A percentile compares a stretch with the other conserved stretches of the same genome.
phyloP scores from a whole-genome alignment of 495 filamentous ascomycete genomes.

The Hypomontagnella submonticulosa region DNA sequence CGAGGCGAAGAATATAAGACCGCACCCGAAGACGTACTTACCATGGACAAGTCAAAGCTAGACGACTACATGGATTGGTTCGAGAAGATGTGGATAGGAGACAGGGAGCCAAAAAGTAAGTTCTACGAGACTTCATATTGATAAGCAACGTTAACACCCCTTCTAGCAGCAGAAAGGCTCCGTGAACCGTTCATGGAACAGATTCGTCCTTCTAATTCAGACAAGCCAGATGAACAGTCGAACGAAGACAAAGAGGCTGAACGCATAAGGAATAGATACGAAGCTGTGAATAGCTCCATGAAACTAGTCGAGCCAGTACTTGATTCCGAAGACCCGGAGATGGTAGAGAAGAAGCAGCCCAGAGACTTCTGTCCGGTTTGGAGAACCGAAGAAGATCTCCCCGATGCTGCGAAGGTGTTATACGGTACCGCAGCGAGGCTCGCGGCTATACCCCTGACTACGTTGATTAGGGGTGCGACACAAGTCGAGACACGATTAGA shows the following conservation, averaged over 20 bases:
- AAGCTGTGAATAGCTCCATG: constrained; percentile 22
- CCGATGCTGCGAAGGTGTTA: constrained; percentile 63
- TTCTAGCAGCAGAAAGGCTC: constrained; percentile 30
- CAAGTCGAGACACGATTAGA: constrained; percentile 65
- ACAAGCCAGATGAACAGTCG: not conserved
- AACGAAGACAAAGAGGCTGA: not conserved
- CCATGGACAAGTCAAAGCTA: constrained; percentile 73
- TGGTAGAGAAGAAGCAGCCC: constrained; percentile 54
- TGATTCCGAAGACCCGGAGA: constrained; percentile 40
- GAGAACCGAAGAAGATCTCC: constrained; percentile 66
- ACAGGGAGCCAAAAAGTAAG: constrained; percentile 57
- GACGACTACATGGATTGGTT: constrained; percentile 93
- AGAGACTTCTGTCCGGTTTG: constrained; percentile 69
- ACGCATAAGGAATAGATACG: constrained; percentile 17
- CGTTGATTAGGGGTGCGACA: constrained; percentile 56
- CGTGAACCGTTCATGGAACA: constrained; percentile 31
- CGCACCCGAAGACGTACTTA: constrained; percentile 73
- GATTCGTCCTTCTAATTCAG: constrained; percentile 13
- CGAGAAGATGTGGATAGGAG: constrained; percentile 75
- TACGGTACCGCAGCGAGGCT: constrained; percentile 65
- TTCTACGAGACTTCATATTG: not conserved
- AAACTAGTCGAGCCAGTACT: constrained; percentile 33
- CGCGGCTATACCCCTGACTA: constrained; percentile 48
- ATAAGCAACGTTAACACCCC: constrained; percentile 3
- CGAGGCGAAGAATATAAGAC: constrained; percentile 56